Evolutionary conservation across 176 grass and related monocot species (phyloP), one percentile per base, ranked within the genome.

Genomic region (Bothriochloa decipiens): DNA sequence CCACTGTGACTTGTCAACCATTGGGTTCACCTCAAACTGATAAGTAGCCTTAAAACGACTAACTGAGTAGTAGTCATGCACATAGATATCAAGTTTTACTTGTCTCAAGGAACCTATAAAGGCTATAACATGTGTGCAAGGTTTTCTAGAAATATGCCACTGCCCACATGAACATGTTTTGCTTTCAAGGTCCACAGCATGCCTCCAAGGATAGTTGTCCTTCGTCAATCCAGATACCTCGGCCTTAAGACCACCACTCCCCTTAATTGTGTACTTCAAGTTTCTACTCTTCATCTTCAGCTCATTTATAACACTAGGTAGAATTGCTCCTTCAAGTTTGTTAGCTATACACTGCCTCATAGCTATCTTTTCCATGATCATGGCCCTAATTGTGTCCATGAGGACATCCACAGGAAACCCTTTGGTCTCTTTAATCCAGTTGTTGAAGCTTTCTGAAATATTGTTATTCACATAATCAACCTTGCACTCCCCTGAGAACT

Each of bases 51-150:
- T 82, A 2, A 82, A 73, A 6, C 15, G 18, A 0, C 61, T 8
- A 18, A 72, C 2, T 11, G 5, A 72, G 16, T 63, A 83, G 69
- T 47, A 47, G 1, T 83, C 69, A 83, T 82, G 20, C 0, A 49
- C 46, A 49, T 35, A 83, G 81, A n/a, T n/a, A n/a, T n/a, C n/a
- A n/a, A n/a, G n/a, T n/a, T n/a, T n/a, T n/a, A n/a, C n/a, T n/a
- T n/a, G n/a, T n/a, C n/a, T n/a, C 0, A 81, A 3, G 10, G n/a
- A 70, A 22, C 35, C n/a, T 28, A 83, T 47, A 27, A 82, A 12
- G 29, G 36, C 15, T 39, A 74, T 83, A 62, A 3, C 70, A 74
- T 83, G 40, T 18, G 81, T 83, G 70, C 55, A 83, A 16, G 27
- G 70, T 65, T 83, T 83, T 7, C 18, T 4, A 16, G 27, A 65